These are phyloP conservation scores for Musa troglodytarum DNA, from an alignment of 176 grass and related monocot species.

Conservation along the genomic window DNA sequence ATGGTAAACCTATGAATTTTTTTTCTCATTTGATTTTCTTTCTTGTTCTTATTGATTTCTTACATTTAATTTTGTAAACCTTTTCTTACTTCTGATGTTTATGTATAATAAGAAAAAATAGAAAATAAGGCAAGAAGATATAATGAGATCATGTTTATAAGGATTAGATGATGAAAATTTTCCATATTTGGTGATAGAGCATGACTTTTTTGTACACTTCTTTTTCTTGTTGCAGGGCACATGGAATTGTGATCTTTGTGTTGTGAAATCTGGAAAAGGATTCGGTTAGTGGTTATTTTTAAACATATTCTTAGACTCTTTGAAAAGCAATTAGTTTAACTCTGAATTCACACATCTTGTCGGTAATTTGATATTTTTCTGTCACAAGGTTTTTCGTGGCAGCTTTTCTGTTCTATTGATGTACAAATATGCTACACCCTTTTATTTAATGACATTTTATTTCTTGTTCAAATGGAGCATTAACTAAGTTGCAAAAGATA, in stretches of 20 bases:
- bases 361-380: too few species aligned
- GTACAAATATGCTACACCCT: too few species aligned
- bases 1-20: too few species aligned
- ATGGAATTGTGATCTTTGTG: conserved; percentile 90
- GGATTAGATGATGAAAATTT: not conserved
- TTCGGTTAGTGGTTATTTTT: conserved; percentile 58
- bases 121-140: too few species aligned
- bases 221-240: conserved; percentile 41
- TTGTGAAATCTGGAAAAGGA: conserved; percentile 69
- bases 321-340: too few species aligned
- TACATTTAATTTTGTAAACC: too few species aligned
- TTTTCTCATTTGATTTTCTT: too few species aligned
- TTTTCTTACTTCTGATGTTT: too few species aligned
- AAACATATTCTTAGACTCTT: not conserved
- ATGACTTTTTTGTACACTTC: not conserved
- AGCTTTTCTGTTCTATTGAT: not conserved
- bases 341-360: not conserved
- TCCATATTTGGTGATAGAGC: not conserved
- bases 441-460: too few species aligned
- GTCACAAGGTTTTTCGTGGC: not conserved
- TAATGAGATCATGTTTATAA: too few species aligned
- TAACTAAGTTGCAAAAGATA: not conserved
- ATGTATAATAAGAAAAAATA: too few species aligned
- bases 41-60: too few species aligned
- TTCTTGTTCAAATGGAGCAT: not conserved